phyloP scores from a whole-genome alignment of 2,329 filamentous ascomycete genomes.

The Fusarium multiceps region DNA sequence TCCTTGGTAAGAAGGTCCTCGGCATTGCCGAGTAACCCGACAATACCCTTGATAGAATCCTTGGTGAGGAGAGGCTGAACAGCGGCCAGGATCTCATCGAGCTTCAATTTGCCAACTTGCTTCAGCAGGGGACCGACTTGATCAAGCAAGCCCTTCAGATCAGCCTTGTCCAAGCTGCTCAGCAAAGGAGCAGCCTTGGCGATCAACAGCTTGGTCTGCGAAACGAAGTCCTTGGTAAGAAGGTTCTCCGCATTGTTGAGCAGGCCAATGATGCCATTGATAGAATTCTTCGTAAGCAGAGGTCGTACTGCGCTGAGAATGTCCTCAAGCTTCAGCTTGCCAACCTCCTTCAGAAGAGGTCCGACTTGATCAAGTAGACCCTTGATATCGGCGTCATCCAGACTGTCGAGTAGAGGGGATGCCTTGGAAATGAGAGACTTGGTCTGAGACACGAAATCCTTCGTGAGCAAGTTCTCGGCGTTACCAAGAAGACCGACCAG shows the following conservation, averaged over 20 bases:
- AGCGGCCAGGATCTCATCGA: slow-evolving; percentile 45
- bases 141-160: slow-evolving; percentile 48
- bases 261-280: slow-evolving; percentile 50
- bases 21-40: slow-evolving; percentile 51
- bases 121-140: slow-evolving; percentile 51
- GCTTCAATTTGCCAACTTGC: slow-evolving; percentile 48
- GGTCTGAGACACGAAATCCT: slow-evolving; percentile 38
- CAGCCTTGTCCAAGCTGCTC: slow-evolving; percentile 49
- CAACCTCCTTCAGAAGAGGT: slow-evolving; percentile 49
- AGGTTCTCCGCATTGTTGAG: slow-evolving; percentile 49
- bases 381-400: slow-evolving; percentile 51
- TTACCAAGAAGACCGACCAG: slow-evolving; percentile 49
- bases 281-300: slow-evolving; percentile 47
- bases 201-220: slow-evolving; percentile 42
- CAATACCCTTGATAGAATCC: slow-evolving; percentile 48
- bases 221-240: slow-evolving; percentile 45
- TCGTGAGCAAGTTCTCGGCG: slow-evolving; percentile 45
- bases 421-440: slow-evolving; percentile 44
- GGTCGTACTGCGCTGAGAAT: slow-evolving; percentile 46
- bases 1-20: slow-evolving; percentile 45
- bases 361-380: slow-evolving; percentile 47
- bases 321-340: slow-evolving; percentile 48
- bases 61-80: slow-evolving; percentile 48
- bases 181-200: slow-evolving; percentile 49
- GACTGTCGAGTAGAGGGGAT: slow-evolving; percentile 47